phyloP scores from a whole-genome alignment of 441 rosid species.

The Pelargonium citronellum region DNA sequence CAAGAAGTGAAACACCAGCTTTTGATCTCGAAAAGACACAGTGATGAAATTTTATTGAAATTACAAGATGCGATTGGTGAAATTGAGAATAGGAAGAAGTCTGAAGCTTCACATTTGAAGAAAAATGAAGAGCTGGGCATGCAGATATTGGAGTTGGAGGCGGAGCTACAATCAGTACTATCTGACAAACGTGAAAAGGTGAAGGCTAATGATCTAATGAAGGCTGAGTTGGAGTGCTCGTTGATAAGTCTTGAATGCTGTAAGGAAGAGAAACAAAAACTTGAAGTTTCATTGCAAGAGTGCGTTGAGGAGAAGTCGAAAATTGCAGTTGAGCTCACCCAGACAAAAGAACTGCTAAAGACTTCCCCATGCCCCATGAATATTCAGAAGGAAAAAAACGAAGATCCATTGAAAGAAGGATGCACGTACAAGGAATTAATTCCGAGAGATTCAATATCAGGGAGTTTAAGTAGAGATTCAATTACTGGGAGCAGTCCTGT shows the following conservation, averaged over 20 bases:
- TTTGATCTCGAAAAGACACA: slow-evolving; percentile 74
- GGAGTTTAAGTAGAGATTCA: slow-evolving; percentile 9
- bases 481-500: slow-evolving; percentile 22
- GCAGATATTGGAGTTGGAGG: slow-evolving; percentile 69
- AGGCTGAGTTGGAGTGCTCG: slow-evolving; percentile 93
- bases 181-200: slow-evolving; percentile 74
- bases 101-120: slow-evolving; percentile 73
- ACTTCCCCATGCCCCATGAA: slow-evolving; percentile 28
- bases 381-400: slow-evolving; percentile 31
- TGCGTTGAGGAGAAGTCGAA: slow-evolving; percentile 53
- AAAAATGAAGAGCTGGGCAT: slow-evolving; percentile 71
- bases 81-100: slow-evolving; percentile 63
- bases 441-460: slow-evolving; percentile 20
- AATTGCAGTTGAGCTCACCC: slow-evolving; percentile 49
- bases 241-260: slow-evolving; percentile 95
- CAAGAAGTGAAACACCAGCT: slow-evolving; percentile 84
- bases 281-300: slow-evolving; percentile 62
- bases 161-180: slow-evolving; percentile 50
- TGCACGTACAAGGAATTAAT: slow-evolving; percentile 22
- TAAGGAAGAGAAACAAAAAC: slow-evolving; percentile 83
- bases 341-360: slow-evolving; percentile 45
- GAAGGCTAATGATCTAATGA: slow-evolving; percentile 69
- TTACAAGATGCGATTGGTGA: slow-evolving; percentile 90
- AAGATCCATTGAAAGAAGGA: slow-evolving; percentile 26
- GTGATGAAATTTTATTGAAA: slow-evolving; percentile 88